Evolutionary conservation across 805 yeast species (phyloP), one percentile per base, ranked within the genome.

Genomic region (Schwanniomyces sp.): DNA sequence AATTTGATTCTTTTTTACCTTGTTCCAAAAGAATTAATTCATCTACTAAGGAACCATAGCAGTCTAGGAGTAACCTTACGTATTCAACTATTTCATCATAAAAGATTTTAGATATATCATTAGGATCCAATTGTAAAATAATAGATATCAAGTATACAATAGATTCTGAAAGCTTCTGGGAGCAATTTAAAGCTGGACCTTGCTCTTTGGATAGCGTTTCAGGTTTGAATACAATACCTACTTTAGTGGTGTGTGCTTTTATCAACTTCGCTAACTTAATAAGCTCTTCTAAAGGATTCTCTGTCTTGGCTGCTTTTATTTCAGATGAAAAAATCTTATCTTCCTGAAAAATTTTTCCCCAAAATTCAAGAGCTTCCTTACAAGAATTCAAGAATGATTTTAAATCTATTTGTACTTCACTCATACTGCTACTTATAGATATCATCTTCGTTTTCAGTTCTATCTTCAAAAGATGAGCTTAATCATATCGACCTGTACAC

Each of bases 241-340:
- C 70, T 61, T 88, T 88, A 2, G 96, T 89, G 2, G 85, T 74
- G 60, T 88, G 91, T 1, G 96, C 91, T 62, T 76, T 83, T 7
- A 85, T 71, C 34, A 89, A 67, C 48, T 78, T 74, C 16, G 81
- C 62, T 6, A 87, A 57, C 59, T 89, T 90, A 5, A 59, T 63
- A 12, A 88, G 56, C 55, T 89, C 96, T 5, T 66, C 69, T 7
- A 81, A 53, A 3, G 88, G 85, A 6, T 69, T 54, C 6, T 58
- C 67, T 2, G 82, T 71, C 24, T 49, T 50, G 11, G 76, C 63
- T 12, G 70, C 42, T 45, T 58, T 51, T 46, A 64, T 52, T 42
- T 57, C 44, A 12, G 60, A 53, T 27, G 50, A 46, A 59, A 40
- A 59, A 57, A 34, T 34, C 8, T 43, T 44, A 43, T 52, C 21